Evolutionary conservation across 1,284 basidiomycete genomes (phyloP), one percentile per base, ranked within the genome.

Genomic region (Hypsizygus ulmarius): DNA sequence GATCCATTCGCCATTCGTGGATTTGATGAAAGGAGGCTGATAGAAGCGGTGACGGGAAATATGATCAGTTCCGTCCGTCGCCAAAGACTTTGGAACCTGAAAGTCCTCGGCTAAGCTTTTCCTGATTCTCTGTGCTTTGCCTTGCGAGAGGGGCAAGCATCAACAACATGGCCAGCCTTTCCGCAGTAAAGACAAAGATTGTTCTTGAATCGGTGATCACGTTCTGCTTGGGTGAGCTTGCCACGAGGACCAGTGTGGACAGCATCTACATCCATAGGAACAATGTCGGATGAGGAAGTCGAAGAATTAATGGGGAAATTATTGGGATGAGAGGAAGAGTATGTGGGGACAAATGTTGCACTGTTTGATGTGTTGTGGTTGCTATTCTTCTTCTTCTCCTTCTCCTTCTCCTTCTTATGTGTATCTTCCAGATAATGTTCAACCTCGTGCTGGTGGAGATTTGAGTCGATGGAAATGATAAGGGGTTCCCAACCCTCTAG

Each of bases 171-270:
- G 11, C 56, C 52, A 34, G 54, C 55, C 14, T 35, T 25, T 18
- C 62, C 60, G 41, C 67, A 68, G 38, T 67, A 67, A 14, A 60
- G 27, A 49, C 65, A 68, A 1, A 67, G 39, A 15, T 47, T 35
- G 12, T 44, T 49, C 15, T 38, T 21, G 7, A 28, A 21, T 8
- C 59, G 59, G 29, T 54, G 54, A 6, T 63, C 53, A 7, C 53
- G 49, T 53, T 71, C 67, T 1, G 51, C 58, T 6, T 46, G 27
- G 5, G 60, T 55, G 39, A 69, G 51, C 14, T 52, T 59, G 4
- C 58, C 55, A 25, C 43, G 41, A 28, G 37, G 25, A 44, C 35
- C n/a, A 9, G 47, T 36, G n/a, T 40, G 25, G 9, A 52, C 49
- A 10, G 57, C 53, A 47, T 64, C 56, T 27, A 65, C 49, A 29